Evolutionary conservation across 2,329 filamentous ascomycete species (phyloP).

Genomic region (Dactylellina haptotyla): DNA sequence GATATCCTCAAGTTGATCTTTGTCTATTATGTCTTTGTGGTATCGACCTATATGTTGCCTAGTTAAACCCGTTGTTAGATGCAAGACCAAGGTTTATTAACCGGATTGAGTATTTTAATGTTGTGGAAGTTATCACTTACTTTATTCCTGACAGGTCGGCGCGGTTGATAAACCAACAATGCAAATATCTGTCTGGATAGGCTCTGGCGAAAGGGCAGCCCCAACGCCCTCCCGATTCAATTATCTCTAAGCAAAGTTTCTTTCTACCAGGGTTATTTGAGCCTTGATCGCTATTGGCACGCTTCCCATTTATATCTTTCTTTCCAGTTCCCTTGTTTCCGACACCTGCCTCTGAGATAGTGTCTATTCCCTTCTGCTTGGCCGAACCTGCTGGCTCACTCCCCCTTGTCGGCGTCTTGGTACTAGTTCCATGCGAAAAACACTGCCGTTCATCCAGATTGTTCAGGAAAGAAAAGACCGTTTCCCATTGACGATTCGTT

Average conservation of each 20-base stretch:
- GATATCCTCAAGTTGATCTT: not conserved
- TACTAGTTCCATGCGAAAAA: too few species aligned
- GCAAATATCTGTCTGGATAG: not conserved
- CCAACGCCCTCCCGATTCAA: not conserved
- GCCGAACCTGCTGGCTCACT: too few species aligned
- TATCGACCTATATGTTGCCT: not conserved
- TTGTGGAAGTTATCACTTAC: not conserved
- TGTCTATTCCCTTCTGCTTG: too few species aligned
- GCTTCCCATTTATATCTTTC: not conserved
- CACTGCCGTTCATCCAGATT: too few species aligned
- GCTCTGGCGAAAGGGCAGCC: not conserved
- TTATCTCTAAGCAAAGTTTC: not conserved
- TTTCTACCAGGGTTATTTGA: not conserved
- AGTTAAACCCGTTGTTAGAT: not conserved
- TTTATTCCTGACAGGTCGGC: not conserved
- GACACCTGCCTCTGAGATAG: not conserved
- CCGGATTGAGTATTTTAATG: not conserved
- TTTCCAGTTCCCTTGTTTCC: not conserved
- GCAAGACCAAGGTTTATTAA: not conserved
- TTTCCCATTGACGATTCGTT: too few species aligned
- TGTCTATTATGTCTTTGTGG: not conserved
- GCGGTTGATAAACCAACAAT: slow-evolving; percentile 1
- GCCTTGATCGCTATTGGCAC: not conserved
- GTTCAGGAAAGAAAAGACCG: too few species aligned
- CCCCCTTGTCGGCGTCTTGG: too few species aligned